These are phyloP conservation scores for Lignosus rhinocerotis DNA, from an alignment of 1,284 basidiomycete genomes.

Conservation along the genomic window DNA sequence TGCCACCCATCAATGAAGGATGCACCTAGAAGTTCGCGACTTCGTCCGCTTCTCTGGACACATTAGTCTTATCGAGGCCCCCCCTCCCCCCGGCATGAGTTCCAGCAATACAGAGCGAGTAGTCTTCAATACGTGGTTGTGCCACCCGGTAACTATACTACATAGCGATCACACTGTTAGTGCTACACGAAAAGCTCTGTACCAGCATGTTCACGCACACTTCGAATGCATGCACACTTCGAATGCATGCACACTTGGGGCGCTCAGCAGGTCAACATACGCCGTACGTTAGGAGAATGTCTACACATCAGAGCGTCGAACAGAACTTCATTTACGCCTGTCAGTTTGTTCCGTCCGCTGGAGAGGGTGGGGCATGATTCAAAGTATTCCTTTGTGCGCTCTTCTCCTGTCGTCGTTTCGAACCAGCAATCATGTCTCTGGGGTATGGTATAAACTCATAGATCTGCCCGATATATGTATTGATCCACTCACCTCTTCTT, in stretches of 20 bases:
- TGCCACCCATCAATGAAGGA: conserved; percentile 15
- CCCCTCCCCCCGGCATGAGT: background rate
- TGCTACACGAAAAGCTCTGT: background rate
- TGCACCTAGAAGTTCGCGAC: conserved; percentile 2
- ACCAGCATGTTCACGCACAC: background rate
- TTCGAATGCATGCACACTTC: background rate
- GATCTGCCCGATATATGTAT: conserved; percentile 7
- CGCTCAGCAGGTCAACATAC: background rate
- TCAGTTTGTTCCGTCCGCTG: conserved; percentile 7
- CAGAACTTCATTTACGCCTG: conserved; percentile 17
- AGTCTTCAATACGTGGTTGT: background rate
- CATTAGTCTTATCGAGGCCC: conserved; percentile 4
- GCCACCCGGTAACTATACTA: conserved; percentile 15
- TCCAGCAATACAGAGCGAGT: background rate
- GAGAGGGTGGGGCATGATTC: conserved; percentile 2
- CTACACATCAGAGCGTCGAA: conserved; percentile 16
- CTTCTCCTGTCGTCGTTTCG: conserved; percentile 58
- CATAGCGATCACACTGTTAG: background rate
- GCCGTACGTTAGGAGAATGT: conserved; percentile 1
- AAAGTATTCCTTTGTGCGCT: conserved; percentile 16
- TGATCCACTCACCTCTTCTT: conserved; percentile 61
- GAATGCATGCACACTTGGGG: background rate
- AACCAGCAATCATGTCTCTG: conserved; percentile 76
- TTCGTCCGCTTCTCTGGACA: background rate
- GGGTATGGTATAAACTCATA: conserved; percentile 11